phyloP scores from a whole-genome alignment of 225 moss, liverwort and hornwort genomes.

The Lunularia cruciata region DNA sequence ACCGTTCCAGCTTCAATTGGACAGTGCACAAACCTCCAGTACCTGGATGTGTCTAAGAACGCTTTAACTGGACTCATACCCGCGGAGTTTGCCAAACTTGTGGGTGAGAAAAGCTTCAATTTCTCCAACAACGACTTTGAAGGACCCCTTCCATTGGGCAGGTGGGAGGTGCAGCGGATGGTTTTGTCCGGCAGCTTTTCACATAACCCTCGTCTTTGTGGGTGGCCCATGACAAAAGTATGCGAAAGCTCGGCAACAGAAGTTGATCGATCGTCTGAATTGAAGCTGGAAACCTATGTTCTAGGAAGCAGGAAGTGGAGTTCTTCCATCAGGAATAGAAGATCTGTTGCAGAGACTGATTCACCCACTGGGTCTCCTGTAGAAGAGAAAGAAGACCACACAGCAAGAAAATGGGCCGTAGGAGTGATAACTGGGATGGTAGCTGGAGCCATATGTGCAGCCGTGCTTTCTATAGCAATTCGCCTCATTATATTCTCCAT shows the following conservation, averaged over 20 bases:
- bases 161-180: conserved; percentile 33
- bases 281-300: too few relatives aligned
- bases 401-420: conserved; percentile 58
- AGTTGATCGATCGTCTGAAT: too few relatives aligned
- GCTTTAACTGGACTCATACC: conserved; percentile 35
- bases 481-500: conserved; percentile 41
- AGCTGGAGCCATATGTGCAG: conserved; percentile 45
- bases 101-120: conserved; percentile 24
- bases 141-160: conserved; percentile 33
- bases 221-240: conserved; percentile 28
- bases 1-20: conserved; percentile 27
- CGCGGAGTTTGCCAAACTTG: conserved; percentile 10
- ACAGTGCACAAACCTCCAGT: conserved; percentile 29
- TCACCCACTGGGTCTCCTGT: too few relatives aligned
- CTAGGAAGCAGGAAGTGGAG: too few relatives aligned
- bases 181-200: conserved; percentile 28
- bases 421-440: conserved; percentile 51
- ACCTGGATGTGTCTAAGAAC: conserved; percentile 32
- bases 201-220: conserved; percentile 28
- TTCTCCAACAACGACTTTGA: conserved; percentile 35
- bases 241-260: too few relatives aligned
- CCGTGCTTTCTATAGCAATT: conserved; percentile 47
- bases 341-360: too few relatives aligned
- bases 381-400: too few relatives aligned
- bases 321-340: too few relatives aligned